Evolutionary conservation across 2,329 filamentous ascomycete species (phyloP).

Genomic region (Coniochaeta hoffmannii): DNA sequence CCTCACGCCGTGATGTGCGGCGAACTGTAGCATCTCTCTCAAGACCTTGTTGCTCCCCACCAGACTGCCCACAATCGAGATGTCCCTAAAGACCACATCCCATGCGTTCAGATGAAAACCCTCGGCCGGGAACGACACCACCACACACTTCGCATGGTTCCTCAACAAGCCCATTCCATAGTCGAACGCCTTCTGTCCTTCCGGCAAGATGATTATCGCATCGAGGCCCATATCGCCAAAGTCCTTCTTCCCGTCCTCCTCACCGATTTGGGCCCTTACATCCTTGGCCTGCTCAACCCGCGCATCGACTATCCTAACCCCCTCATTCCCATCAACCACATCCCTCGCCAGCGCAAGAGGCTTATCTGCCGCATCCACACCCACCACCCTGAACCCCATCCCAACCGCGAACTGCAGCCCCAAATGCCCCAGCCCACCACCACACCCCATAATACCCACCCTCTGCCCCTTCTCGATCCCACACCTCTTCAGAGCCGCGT

Average conservation of each 20-base stretch:
- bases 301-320: slow-evolving; percentile 29
- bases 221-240: slow-evolving; percentile 34
- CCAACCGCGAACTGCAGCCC: slow-evolving; percentile 18
- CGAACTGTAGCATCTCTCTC: slow-evolving; percentile 30
- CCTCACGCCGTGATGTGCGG: slow-evolving; percentile 23
- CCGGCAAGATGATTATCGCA: slow-evolving; percentile 36
- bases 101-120: slow-evolving; percentile 32
- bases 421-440: slow-evolving; percentile 21
- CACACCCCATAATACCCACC: slow-evolving; percentile 31
- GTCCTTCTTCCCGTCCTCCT: slow-evolving; percentile 24
- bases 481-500: slow-evolving; percentile 29
- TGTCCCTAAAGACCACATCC: slow-evolving; percentile 36
- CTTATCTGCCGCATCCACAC: slow-evolving; percentile 28
- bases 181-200: slow-evolving; percentile 37
- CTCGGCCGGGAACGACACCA: slow-evolving; percentile 36
- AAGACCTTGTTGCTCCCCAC: slow-evolving; percentile 31
- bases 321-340: slow-evolving; percentile 14
- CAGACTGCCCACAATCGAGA: slow-evolving; percentile 31
- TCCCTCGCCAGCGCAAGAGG: slow-evolving; percentile 24
- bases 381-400: slow-evolving; percentile 26
- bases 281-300: slow-evolving; percentile 16
- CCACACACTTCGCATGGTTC: slow-evolving; percentile 35
- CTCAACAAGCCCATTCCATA: slow-evolving; percentile 34
- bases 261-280: slow-evolving; percentile 20
- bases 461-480: slow-evolving; percentile 20